phyloP scores from a whole-genome alignment of 257 asterid species.

The Eucommia ulmoides region DNA sequence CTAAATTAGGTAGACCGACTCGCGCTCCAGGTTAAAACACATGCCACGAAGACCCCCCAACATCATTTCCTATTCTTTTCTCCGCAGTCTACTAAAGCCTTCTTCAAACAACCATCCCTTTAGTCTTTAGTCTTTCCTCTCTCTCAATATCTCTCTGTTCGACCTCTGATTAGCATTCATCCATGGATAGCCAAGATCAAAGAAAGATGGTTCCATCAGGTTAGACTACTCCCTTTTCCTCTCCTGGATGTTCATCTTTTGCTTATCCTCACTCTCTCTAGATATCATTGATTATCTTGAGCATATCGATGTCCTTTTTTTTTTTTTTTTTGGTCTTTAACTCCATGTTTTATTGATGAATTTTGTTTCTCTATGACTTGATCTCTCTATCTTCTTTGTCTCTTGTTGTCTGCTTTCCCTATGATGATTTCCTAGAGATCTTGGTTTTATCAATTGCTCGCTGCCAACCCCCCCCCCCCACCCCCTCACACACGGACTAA shows the following conservation, averaged over 20 bases:
- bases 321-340: neutral
- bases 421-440: no score
- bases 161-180: slow-evolving; percentile 6
- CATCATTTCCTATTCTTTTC: slow-evolving; percentile 10
- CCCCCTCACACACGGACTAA: no score
- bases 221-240: slow-evolving; percentile 1
- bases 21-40: neutral
- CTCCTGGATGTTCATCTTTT: neutral
- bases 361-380: neutral
- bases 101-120: neutral
- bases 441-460: no score
- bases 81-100: slow-evolving; percentile 3
- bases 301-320: neutral
- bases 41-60: neutral
- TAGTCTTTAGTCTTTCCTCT: neutral
- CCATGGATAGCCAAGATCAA: slow-evolving; percentile 23
- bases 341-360: neutral
- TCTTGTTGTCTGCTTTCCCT: no score
- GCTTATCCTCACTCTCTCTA: neutral
- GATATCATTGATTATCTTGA: neutral
- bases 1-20: neutral
- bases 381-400: neutral
- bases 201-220: slow-evolving; percentile 21
- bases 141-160: slow-evolving; percentile 11
- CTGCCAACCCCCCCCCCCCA: no score